Evolutionary conservation across 1,139 yeast species (phyloP).

Genomic region (Hanseniaspora sp.): DNA sequence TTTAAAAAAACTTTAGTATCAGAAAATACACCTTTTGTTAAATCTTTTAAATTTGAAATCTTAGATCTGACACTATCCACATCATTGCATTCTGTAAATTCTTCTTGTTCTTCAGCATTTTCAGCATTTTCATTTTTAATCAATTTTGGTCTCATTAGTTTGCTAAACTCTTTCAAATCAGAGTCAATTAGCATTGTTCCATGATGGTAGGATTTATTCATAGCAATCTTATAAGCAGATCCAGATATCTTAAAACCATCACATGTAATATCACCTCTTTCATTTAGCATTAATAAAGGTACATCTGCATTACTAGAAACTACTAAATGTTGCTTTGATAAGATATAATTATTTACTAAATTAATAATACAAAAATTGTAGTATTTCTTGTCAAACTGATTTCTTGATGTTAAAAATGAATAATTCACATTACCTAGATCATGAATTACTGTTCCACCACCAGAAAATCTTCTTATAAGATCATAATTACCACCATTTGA

Average conservation of each 20-base stretch:
- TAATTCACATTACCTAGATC: constrained; percentile 87
- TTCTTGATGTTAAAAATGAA: constrained; percentile 64
- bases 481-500: constrained; percentile 47
- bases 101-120: constrained; percentile 29
- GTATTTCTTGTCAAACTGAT: constrained; percentile 50
- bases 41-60: constrained; percentile 48
- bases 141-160: constrained; percentile 40
- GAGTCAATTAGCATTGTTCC: constrained; percentile 86
- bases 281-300: constrained; percentile 37
- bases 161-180: constrained; percentile 45
- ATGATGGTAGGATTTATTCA: constrained; percentile 82
- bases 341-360: constrained; percentile 35
- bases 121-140: constrained; percentile 22
- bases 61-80: constrained; percentile 71
- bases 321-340: not conserved
- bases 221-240: constrained; percentile 76
- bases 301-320: not conserved
- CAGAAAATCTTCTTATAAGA: constrained; percentile 65
- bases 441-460: constrained; percentile 97
- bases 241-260: constrained; percentile 62
- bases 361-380: constrained; percentile 48
- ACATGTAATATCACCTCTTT: constrained; percentile 63
- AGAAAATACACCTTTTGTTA: constrained; percentile 17
- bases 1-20: constrained; percentile 23
- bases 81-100: constrained; percentile 45